A percentile compares a stretch with the other conserved stretches of the same genome.
These are phyloP conservation scores for Fonsecaea nubica DNA, from an alignment of 2,329 filamentous ascomycete genomes.

Conservation along the genomic window DNA sequence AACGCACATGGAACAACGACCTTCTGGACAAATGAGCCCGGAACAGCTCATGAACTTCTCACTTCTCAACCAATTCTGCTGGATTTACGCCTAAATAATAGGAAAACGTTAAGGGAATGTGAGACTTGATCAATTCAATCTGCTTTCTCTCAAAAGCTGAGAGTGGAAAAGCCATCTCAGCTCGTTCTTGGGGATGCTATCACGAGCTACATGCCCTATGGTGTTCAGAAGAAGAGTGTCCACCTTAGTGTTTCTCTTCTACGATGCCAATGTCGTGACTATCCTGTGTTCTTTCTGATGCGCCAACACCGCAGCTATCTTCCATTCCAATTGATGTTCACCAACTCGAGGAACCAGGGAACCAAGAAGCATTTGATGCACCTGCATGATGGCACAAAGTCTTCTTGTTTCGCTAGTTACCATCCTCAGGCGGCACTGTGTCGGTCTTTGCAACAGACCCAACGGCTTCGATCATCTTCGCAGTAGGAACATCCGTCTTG, in stretches of 20 bases:
- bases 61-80: neutral
- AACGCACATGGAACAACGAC: neutral
- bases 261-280: neutral
- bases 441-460: neutral
- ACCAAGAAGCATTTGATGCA: neutral
- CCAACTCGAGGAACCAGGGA: neutral
- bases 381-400: neutral
- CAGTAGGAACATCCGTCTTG: neutral
- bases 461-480: neutral
- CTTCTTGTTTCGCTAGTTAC: constrained; percentile 16
- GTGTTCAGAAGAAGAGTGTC: neutral
- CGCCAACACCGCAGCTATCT: neutral
- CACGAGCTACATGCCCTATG: neutral
- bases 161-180: neutral
- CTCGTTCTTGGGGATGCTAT: neutral
- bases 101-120: constrained; percentile 5
- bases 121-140: constrained; percentile 7
- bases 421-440: neutral
- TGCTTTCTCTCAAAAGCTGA: neutral
- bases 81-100: neutral
- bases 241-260: neutral
- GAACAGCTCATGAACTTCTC: neutral
- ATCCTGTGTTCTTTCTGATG: neutral
- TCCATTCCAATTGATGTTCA: neutral
- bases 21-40: neutral